A percentile compares a stretch with the other conserved stretches of the same genome.
phyloP scores from a whole-genome alignment of 2,329 filamentous ascomycete genomes.

The Talaromyces sp. region DNA sequence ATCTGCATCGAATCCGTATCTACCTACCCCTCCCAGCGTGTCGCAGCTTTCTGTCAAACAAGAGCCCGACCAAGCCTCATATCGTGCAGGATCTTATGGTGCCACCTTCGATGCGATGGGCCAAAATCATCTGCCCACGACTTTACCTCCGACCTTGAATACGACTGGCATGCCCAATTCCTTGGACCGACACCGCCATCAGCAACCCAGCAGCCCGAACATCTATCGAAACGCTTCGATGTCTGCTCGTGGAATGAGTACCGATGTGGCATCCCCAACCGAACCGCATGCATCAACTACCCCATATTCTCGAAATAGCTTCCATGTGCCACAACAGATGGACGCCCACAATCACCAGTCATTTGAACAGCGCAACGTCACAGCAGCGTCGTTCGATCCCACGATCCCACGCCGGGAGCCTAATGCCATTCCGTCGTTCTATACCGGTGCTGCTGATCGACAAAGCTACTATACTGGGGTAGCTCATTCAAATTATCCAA shows the following conservation, averaged over 20 bases:
- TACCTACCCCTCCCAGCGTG: slow-evolving; percentile 28
- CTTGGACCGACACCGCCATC: slow-evolving; percentile 34
- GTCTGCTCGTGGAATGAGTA: slow-evolving; percentile 33
- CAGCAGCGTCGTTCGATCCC: slow-evolving; percentile 25
- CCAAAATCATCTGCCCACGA: slow-evolving; percentile 30
- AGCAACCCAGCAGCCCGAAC: slow-evolving; percentile 32
- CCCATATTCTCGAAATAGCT: slow-evolving; percentile 36
- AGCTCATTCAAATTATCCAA: slow-evolving; percentile 30
- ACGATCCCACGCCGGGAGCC: slow-evolving; percentile 34
- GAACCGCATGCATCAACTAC: slow-evolving; percentile 34
- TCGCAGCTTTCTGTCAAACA: slow-evolving; percentile 30
- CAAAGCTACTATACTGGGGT: slow-evolving; percentile 32
- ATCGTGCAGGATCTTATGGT: slow-evolving; percentile 31
- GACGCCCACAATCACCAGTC: slow-evolving; percentile 26
- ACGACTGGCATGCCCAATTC: slow-evolving; percentile 27
- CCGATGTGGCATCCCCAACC: slow-evolving; percentile 33
- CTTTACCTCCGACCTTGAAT: slow-evolving; percentile 30
- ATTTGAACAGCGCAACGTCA: slow-evolving; percentile 30
- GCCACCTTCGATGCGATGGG: slow-evolving; percentile 32
- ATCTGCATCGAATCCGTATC: slow-evolving; percentile 34
- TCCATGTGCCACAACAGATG: slow-evolving; percentile 31
- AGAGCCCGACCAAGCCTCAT: slow-evolving; percentile 33
- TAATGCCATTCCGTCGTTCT: slow-evolving; percentile 29
- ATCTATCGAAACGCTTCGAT: slow-evolving; percentile 39
- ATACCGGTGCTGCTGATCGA: slow-evolving; percentile 30